Conservation (phyloP, 768 basidiomycete genomes). For the Fomitopsis serialis region DNA sequence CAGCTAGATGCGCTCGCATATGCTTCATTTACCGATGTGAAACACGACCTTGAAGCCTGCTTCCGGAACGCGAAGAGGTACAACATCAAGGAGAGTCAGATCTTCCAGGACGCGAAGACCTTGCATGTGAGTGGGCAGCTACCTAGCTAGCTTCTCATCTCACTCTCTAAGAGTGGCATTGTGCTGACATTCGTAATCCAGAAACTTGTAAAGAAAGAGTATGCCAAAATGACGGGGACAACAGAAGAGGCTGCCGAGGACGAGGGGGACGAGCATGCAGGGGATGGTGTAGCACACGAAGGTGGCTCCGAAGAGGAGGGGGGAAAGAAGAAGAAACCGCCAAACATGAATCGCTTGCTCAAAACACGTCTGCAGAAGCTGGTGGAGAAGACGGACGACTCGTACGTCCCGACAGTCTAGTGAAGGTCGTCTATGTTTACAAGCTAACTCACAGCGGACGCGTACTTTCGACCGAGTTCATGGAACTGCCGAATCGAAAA, state of each 20-base stretch:
- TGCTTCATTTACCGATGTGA: constrained; percentile 57
- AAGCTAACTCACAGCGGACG: constrained; percentile 46
- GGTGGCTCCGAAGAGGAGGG: constrained; percentile 36
- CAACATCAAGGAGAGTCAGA: constrained; percentile 73
- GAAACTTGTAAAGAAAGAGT: constrained; percentile 47
- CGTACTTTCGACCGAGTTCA: constrained; percentile 67
- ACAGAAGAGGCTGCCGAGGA: constrained; percentile 24
- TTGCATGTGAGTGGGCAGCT: constrained; percentile 61
- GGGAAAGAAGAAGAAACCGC: constrained; percentile 49
- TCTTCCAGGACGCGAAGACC: constrained; percentile 79
- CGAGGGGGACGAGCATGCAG: constrained; percentile 25
- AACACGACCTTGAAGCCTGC: constrained; percentile 68
- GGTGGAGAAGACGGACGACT: constrained; percentile 63
- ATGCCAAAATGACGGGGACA: constrained; percentile 38
- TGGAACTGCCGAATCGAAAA: constrained; percentile 78
- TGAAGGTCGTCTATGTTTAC: constrained; percentile 3
- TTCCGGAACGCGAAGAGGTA: constrained; percentile 81
- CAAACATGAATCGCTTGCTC: constrained; percentile 61
- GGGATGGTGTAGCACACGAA: constrained; percentile 34
- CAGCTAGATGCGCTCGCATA: constrained; percentile 60
- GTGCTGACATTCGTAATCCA: constrained; percentile 13
- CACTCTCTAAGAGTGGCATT: too few species aligned
- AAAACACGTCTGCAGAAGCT: constrained; percentile 70
- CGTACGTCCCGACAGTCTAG: constrained; percentile 35
- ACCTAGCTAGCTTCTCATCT: too few species aligned